Percentiles rank a stretch among this genome's conserved stretches.
Evolutionary conservation across 1,284 basidiomycete genomes (phyloP).

Genomic region (Irpex lacteus): DNA sequence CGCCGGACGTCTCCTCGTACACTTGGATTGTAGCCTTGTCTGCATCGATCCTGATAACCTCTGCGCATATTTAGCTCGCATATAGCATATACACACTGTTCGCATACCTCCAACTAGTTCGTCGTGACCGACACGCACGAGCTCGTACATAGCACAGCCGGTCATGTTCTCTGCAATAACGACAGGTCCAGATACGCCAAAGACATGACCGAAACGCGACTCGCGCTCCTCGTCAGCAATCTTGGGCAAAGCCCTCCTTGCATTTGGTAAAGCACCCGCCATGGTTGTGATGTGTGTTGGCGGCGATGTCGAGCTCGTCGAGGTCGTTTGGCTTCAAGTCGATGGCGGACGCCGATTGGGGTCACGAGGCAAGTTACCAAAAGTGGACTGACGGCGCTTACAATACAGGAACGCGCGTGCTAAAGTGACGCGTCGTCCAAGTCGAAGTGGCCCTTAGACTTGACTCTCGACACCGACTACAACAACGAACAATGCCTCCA

Average conservation of each 20-base stretch:
- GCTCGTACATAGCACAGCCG: conserved; percentile 96
- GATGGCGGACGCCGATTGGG: neutral
- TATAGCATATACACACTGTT: neutral
- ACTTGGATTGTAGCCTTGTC: conserved; percentile 99
- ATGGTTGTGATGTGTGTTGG: conserved; percentile 37
- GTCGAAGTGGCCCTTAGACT: conserved; percentile 8
- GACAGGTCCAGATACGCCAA: conserved; percentile 94
- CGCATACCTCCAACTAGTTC: conserved; percentile 89
- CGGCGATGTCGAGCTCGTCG: conserved; percentile 15
- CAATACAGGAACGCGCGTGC: conserved; percentile 7
- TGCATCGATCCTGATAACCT: conserved; percentile 96
- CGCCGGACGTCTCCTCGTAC: conserved; percentile 98
- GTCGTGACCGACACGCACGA: conserved; percentile 94
- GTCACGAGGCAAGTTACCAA: conserved; percentile 12
- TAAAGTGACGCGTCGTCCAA: conserved; percentile 32
- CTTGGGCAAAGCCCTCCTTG: conserved; percentile 83
- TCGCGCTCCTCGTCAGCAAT: conserved; percentile 89
- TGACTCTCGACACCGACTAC: conserved; percentile 15
- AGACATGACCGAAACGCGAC: conserved; percentile 87
- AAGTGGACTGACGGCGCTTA: conserved; percentile 5
- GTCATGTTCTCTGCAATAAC: conserved; percentile 97
- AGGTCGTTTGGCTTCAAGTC: conserved; percentile 12
- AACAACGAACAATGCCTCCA: conserved; percentile 64
- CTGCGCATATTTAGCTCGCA: conserved; percentile 36
- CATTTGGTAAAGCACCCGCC: conserved; percentile 92